A percentile compares a stretch with the other conserved stretches of the same genome.
Evolutionary conservation across 495 filamentous ascomycete genomes (phyloP).

Genomic region (Neurospora discreta): DNA sequence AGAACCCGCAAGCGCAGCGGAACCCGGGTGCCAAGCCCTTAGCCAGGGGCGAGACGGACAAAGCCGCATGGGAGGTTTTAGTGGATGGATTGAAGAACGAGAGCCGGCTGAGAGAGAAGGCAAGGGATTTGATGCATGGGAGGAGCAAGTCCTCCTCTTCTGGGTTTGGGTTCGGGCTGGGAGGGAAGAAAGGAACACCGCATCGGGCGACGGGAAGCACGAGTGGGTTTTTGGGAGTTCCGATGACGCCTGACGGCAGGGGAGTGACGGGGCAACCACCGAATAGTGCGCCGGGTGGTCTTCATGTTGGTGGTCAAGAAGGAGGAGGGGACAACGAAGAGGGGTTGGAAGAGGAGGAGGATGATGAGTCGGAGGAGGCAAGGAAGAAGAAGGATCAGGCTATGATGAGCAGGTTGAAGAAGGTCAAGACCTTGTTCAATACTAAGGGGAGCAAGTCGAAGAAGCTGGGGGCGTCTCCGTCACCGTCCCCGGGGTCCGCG

Average conservation of each 20-base stretch:
- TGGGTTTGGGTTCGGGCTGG: constrained; percentile 1
- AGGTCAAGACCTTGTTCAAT: constrained; percentile 48
- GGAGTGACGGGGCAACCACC: background rate
- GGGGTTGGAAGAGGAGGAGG: constrained; percentile 8
- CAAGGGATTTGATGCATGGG: constrained; percentile 5
- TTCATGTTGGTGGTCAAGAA: background rate
- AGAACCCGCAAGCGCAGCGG: constrained; percentile 48
- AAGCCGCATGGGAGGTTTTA: constrained; percentile 35
- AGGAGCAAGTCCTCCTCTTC: constrained; percentile 11
- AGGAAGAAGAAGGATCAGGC: constrained; percentile 44
- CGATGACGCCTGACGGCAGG: constrained; percentile 7
- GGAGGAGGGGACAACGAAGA: background rate
- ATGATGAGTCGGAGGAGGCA: constrained; percentile 29
- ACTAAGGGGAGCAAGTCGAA: constrained; percentile 37
- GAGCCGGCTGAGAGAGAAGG: constrained; percentile 25
- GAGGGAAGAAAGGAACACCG: background rate
- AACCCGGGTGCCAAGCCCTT: constrained; percentile 25
- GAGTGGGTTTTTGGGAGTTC: background rate
- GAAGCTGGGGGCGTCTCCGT: constrained; percentile 22
- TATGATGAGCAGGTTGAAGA: constrained; percentile 40
- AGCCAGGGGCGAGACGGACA: constrained; percentile 11
- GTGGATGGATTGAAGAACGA: constrained; percentile 34
- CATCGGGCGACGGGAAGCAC: background rate
- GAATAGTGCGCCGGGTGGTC: background rate
- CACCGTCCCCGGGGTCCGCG: constrained; percentile 2